Evolutionary conservation across 2,329 filamentous ascomycete genomes (phyloP), one percentile per base, ranked within the genome.

Genomic region (Monilinia vaccinii-corymbosi): DNA sequence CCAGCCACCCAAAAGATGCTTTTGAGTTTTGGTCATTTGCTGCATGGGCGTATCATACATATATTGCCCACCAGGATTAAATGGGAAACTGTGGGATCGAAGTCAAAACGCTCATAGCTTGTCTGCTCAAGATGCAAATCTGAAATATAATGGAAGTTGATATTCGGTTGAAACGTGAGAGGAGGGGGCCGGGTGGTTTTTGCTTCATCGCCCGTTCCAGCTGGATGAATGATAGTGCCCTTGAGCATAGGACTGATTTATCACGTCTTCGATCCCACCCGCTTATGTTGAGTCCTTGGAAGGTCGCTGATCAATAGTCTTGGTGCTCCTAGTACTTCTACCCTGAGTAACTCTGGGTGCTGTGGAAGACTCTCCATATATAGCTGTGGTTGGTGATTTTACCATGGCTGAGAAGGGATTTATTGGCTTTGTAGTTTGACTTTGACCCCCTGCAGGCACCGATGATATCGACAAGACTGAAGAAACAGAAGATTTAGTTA

Each of bases 71-170:
- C 47, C 16, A 52, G 56, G 2, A 58, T 45, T 16, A 58, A 34
- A 36, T 58, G 52, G 3, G 3, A 5, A 23, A 21, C 47, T 23
- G 28, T 50, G 5, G 56, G 34, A 1, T 2, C 16, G 3, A 52
- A 45, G 36, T 58, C 47, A 38, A 50, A 58, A 32, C 8, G 21
- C 3, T 28, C 7, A 34, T 58, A 58, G 13, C 1, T 23, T 7
- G 36, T 50, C n/a, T 51, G 56, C 16, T 52, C 56, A 3, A 58
- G 56, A 44, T 58, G 47, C 13, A 58, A 18, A 44, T 58, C 47
- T 7, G 56, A 58, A 11, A 52, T 10, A 14, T 58, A 58, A 21
- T 58, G 56, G 31, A 58, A 51, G 9, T 11, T 13, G 2, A 53
- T 18, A 11, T 44, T 53, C 9, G 40, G 51, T 21, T 32, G 13